Conservation (phyloP, 2,329 filamentous ascomycete species). For the Calonectria fujianensis region DNA sequence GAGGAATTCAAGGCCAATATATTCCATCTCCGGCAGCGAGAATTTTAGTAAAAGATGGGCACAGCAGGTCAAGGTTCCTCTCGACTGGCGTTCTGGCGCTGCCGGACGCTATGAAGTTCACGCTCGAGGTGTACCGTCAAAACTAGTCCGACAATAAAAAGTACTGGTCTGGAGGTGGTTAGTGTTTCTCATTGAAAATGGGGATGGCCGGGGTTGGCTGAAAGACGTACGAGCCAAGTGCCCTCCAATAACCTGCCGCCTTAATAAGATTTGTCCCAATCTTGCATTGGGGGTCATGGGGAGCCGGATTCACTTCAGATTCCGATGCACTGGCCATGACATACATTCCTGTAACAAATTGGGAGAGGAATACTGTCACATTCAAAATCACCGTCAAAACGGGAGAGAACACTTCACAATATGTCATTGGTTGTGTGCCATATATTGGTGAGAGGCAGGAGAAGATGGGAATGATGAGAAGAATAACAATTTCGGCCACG, state of each 20-base stretch:
- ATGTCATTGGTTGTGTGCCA: too few relatives aligned
- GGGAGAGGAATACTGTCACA: background rate
- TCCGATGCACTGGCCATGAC: background rate
- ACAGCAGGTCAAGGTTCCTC: too few relatives aligned
- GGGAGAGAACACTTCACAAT: background rate
- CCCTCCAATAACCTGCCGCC: background rate
- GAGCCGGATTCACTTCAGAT: background rate
- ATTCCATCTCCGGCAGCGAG: too few relatives aligned
- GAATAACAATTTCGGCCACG: too few relatives aligned
- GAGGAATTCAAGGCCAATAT: background rate
- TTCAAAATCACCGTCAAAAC: background rate
- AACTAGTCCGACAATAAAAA: background rate
- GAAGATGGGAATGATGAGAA: too few relatives aligned
- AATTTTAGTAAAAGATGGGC: too few relatives aligned
- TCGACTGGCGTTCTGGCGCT: too few relatives aligned
- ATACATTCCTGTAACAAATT: background rate
- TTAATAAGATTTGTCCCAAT: background rate
- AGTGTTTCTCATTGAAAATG: background rate
- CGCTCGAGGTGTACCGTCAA: background rate
- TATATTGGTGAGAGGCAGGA: fast-evolving
- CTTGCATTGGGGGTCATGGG: background rate
- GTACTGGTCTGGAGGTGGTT: background rate
- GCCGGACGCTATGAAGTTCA: too few relatives aligned
- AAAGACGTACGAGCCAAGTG: background rate
- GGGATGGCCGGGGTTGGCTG: background rate